Conservation (phyloP, 2,329 filamentous ascomycete genomes). For the Xylaria sp. region DNA sequence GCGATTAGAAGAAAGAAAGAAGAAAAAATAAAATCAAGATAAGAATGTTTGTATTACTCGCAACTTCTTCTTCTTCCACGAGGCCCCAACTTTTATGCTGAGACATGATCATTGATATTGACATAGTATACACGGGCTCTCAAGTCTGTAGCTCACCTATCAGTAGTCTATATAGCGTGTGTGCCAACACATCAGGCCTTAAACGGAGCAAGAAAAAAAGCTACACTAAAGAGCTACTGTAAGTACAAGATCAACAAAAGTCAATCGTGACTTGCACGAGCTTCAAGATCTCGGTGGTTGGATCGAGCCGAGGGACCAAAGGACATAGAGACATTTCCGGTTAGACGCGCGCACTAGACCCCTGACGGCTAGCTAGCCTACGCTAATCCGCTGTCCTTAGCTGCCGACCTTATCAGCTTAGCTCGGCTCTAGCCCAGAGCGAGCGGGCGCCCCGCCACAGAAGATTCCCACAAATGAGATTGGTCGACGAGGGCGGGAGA, state of each 20-base stretch:
- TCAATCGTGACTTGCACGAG: conserved; percentile 12
- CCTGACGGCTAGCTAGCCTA: conserved; percentile 7
- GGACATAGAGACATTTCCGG: conserved; percentile 27
- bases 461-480: conserved; percentile 17
- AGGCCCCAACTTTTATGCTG: neutral
- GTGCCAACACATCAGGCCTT: neutral
- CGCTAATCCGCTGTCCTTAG: neutral
- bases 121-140: neutral
- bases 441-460: conserved; percentile 7
- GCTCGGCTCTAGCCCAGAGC: conserved; percentile 20
- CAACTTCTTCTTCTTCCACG: neutral
- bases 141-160: neutral
- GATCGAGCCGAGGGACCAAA: conserved; percentile 42
- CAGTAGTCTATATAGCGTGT: conserved; percentile 7
- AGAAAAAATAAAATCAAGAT: neutral
- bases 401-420: conserved; percentile 29
- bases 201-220: neutral
- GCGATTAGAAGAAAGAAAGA: neutral
- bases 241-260: neutral
- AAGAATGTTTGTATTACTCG: neutral
- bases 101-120: neutral
- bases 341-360: conserved; percentile 36
- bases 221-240: too few species aligned
- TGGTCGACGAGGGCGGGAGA: conserved; percentile 30
- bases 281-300: conserved; percentile 38